Conservation (phyloP, 2,329 filamentous ascomycete genomes). For the Bertia moriformis region DNA sequence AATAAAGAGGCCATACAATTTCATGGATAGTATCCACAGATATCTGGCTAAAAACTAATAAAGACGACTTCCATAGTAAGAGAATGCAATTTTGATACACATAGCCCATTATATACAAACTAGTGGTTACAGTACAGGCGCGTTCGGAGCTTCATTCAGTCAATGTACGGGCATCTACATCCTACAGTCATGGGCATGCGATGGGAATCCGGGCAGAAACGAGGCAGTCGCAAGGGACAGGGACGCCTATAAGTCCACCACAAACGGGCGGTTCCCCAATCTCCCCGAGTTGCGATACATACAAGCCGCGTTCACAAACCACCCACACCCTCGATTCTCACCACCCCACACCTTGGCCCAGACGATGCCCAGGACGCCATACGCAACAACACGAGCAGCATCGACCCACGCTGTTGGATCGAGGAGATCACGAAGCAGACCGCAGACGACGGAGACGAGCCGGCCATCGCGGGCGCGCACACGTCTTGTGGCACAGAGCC, state of each 20-base stretch:
- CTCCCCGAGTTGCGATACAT: slow-evolving; percentile 36
- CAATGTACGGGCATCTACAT: no score
- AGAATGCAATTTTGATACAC: no score
- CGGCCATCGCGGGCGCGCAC: slow-evolving; percentile 27
- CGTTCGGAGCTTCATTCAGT: no score
- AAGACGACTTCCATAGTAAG: no score
- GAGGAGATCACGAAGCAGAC: neutral
- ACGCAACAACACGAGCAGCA: slow-evolving; percentile 24
- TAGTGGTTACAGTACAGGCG: no score
- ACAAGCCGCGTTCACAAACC: slow-evolving; percentile 43
- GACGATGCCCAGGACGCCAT: slow-evolving; percentile 29
- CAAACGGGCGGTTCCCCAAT: slow-evolving; percentile 18
- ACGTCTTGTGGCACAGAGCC: slow-evolving; percentile 33
- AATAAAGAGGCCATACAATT: no score
- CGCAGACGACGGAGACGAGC: slow-evolving; percentile 25
- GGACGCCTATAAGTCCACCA: slow-evolving; percentile 4
- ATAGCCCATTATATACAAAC: no score
- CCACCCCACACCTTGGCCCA: slow-evolving; percentile 39
- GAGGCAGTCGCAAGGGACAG: no score
- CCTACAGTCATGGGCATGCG: no score
- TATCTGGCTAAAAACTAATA: no score
- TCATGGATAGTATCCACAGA: no score
- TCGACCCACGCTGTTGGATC: slow-evolving; percentile 24
- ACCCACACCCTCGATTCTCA: slow-evolving; percentile 25
- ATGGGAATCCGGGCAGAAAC: no score